Percentiles rank a stretch among this genome's conserved stretches.
phyloP scores from a whole-genome alignment of 1,139 yeast genomes.

The Geotrichum klebahnii region DNA sequence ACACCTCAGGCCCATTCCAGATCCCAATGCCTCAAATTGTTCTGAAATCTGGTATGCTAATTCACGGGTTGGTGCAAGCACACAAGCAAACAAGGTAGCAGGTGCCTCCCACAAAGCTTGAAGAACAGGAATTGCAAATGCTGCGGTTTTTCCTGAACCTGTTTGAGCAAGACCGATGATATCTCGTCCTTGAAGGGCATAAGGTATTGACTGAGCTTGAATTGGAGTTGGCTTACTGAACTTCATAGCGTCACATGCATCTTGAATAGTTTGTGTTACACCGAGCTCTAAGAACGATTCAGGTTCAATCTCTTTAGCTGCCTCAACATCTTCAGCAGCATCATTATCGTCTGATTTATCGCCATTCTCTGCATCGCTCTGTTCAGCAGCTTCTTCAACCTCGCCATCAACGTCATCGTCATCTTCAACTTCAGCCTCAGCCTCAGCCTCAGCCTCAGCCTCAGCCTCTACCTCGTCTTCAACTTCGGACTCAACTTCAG shows the following conservation, averaged over 20 bases:
- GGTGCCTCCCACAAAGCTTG: slow-evolving; percentile 90
- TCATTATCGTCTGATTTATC: background rate
- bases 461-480: background rate
- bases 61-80: slow-evolving; percentile 94
- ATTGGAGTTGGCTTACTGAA: slow-evolving; percentile 91
- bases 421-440: background rate
- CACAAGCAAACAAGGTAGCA: slow-evolving; percentile 81
- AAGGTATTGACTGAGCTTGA: slow-evolving; percentile 87
- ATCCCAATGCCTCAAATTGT: slow-evolving; percentile 90
- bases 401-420: background rate
- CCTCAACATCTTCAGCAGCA: slow-evolving; percentile 3
- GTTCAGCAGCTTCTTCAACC: background rate
- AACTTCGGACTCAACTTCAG: background rate
- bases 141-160: slow-evolving; percentile 89
- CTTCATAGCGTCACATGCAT: slow-evolving; percentile 73
- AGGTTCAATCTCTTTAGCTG: slow-evolving; percentile 12
- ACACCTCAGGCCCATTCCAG: slow-evolving; percentile 82
- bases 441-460: background rate
- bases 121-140: slow-evolving; percentile 81
- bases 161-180: slow-evolving; percentile 93
- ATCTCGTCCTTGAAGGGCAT: slow-evolving; percentile 87
- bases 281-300: slow-evolving; percentile 17
- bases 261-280: slow-evolving; percentile 33
- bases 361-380: background rate
- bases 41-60: slow-evolving; percentile 93